Evolutionary conservation across 1,284 basidiomycete species (phyloP).

Genomic region (Moesziomyces antarcticus): DNA sequence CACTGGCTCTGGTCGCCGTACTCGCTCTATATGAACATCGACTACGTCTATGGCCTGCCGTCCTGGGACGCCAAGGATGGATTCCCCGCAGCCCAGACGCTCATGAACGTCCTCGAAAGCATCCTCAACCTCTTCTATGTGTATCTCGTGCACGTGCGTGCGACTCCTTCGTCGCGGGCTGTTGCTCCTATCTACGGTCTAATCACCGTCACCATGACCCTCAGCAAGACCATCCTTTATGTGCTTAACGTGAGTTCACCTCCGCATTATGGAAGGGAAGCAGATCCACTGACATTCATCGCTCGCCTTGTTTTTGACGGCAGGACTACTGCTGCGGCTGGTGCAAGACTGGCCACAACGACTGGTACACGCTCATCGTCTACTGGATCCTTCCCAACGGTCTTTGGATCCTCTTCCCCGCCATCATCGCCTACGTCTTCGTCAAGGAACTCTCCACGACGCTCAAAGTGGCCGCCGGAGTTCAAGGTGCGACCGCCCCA

Average conservation of each 20-base stretch:
- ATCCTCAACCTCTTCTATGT: constrained; percentile 78
- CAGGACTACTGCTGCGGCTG: constrained; percentile 69
- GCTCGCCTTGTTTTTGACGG: not conserved
- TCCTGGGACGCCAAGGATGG: constrained; percentile 77
- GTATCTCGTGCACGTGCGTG: constrained; percentile 75
- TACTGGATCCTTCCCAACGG: constrained; percentile 83
- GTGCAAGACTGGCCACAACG: constrained; percentile 82
- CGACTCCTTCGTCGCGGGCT: constrained; percentile 71
- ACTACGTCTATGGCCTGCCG: constrained; percentile 79
- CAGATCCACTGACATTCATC: not conserved
- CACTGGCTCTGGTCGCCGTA: constrained; percentile 44
- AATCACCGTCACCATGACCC: constrained; percentile 77
- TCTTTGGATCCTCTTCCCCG: constrained; percentile 78
- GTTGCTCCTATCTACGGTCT: constrained; percentile 77
- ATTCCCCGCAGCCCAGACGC: constrained; percentile 85
- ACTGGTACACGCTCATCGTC: constrained; percentile 71
- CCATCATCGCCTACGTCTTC: constrained; percentile 71
- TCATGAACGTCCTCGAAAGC: constrained; percentile 84
- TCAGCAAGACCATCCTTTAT: constrained; percentile 84
- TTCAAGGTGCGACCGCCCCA: constrained; percentile 36
- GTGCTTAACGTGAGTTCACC: constrained; percentile 40
- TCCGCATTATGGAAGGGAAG: too few relatives aligned
- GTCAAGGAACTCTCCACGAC: constrained; percentile 30
- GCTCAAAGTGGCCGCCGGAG: constrained; percentile 48
- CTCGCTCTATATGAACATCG: constrained; percentile 77